Evolutionary conservation across 2,329 filamentous ascomycete genomes (phyloP).

Genomic region (Lanzia echinophila): DNA sequence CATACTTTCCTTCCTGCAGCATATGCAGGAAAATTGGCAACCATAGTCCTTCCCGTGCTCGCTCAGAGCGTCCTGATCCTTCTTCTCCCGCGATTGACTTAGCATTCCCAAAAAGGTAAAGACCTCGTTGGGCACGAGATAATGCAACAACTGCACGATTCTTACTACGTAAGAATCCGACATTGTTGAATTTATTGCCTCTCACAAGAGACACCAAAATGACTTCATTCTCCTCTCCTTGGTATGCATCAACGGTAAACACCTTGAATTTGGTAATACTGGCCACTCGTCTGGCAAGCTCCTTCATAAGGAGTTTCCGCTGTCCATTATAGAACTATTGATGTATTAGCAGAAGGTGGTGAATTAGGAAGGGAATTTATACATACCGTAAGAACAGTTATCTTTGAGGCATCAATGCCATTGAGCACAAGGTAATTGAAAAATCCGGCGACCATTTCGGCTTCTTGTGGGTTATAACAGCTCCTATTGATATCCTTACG

Average conservation of each 20-base stretch:
- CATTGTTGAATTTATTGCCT: constrained; percentile 49
- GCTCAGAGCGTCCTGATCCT: constrained; percentile 10
- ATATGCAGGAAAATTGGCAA: constrained; percentile 36
- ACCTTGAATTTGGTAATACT: constrained; percentile 47
- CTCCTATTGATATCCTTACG: constrained; percentile 55
- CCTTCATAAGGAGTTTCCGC: constrained; percentile 53
- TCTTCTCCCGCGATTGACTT: constrained; percentile 34
- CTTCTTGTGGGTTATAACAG: constrained; percentile 64
- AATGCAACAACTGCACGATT: constrained; percentile 54
- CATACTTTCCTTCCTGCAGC: constrained; percentile 31
- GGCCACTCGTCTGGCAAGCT: constrained; percentile 34
- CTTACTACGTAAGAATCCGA: constrained; percentile 67
- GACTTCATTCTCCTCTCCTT: constrained; percentile 85
- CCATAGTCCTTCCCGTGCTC: constrained; percentile 25
- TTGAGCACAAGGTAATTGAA: constrained; percentile 67
- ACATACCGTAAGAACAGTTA: constrained; percentile 64
- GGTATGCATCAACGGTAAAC: constrained; percentile 80
- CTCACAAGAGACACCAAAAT: constrained; percentile 75
- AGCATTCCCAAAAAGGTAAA: constrained; percentile 81
- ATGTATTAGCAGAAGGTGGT: background rate
- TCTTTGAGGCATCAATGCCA: constrained; percentile 49
- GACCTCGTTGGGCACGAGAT: constrained; percentile 66
- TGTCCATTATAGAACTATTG: constrained; percentile 74
- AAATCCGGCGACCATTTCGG: constrained; percentile 68
- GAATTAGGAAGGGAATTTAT: background rate